Percentiles rank a stretch among this genome's conserved stretches.
Evolutionary conservation across 179 eudicot species (phyloP).

Genomic region (Heliamphora pulchella): DNA sequence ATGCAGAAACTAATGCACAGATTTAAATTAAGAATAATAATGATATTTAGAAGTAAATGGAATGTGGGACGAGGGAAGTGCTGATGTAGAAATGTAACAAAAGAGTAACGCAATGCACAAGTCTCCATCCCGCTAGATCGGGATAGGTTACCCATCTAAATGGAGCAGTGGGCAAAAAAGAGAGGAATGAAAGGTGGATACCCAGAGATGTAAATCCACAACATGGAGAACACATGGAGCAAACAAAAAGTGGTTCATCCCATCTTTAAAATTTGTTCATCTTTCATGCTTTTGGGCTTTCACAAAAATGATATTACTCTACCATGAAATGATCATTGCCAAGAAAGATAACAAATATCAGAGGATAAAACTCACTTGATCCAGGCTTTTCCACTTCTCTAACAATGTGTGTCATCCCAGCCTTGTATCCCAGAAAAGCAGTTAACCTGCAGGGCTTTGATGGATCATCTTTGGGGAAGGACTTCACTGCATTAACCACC

Average conservation of each 20-base stretch:
- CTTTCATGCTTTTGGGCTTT: not conserved
- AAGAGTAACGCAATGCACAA: no score
- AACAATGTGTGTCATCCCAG: slow-evolving; percentile 81
- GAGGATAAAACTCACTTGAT: slow-evolving; percentile 40
- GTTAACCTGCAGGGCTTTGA: slow-evolving; percentile 59
- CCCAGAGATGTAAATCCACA: not conserved
- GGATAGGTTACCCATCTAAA: no score
- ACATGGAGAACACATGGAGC: not conserved
- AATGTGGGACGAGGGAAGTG: not conserved
- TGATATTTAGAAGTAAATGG: not conserved
- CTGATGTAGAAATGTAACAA: not conserved
- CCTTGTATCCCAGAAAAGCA: slow-evolving; percentile 76
- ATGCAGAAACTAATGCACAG: not conserved
- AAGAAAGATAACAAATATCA: not conserved
- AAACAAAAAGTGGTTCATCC: not conserved
- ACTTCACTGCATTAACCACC: slow-evolving; percentile 45
- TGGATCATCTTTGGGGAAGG: slow-evolving; percentile 71
- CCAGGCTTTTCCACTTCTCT: slow-evolving; percentile 83
- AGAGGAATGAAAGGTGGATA: not conserved
- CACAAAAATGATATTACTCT: not conserved
- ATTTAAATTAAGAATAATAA: not conserved
- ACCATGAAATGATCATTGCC: slow-evolving; percentile 8
- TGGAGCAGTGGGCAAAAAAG: no score
- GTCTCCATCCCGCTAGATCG: no score
- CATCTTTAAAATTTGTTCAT: not conserved